These are phyloP conservation scores for Solanum sitiens DNA, from an alignment of 257 asterid genomes.

Conservation along the genomic window DNA sequence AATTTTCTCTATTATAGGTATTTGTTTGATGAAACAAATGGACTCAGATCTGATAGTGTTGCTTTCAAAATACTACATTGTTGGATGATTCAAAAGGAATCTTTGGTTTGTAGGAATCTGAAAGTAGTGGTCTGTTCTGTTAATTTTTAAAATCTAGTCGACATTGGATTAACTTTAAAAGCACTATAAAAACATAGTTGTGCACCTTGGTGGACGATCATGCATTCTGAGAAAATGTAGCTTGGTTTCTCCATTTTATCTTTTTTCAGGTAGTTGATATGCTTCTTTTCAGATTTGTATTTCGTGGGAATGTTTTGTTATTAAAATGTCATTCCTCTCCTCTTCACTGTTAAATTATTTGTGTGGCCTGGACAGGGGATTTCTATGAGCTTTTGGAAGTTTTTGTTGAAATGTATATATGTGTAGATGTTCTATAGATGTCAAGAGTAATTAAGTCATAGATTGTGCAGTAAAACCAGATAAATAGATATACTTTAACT, in stretches of 20 bases:
- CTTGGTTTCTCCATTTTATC: neutral
- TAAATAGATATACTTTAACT: too few species aligned
- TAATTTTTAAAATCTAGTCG: neutral
- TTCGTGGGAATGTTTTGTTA: neutral
- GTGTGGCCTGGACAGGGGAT: neutral
- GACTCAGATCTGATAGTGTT: too few species aligned
- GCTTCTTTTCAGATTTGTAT: neutral
- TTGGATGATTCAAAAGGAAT: neutral
- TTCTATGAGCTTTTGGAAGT: neutral
- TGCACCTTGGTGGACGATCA: neutral
- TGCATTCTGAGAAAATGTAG: neutral
- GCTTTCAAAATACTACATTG: too few species aligned
- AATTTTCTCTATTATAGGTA: too few species aligned
- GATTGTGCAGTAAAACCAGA: neutral
- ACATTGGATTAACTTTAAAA: neutral
- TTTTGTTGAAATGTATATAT: neutral
- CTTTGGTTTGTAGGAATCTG: neutral
- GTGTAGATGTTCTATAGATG: neutral
- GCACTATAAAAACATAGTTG: neutral
- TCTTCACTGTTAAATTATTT: neutral
- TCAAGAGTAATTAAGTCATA: neutral
- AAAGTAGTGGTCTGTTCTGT: neutral
- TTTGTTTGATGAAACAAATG: too few species aligned
- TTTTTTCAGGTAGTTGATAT: neutral
- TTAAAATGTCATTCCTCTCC: neutral